Evolutionary conservation across 139 green algal species (phyloP).

Genomic region (Auxenochlorella protothecoides): DNA sequence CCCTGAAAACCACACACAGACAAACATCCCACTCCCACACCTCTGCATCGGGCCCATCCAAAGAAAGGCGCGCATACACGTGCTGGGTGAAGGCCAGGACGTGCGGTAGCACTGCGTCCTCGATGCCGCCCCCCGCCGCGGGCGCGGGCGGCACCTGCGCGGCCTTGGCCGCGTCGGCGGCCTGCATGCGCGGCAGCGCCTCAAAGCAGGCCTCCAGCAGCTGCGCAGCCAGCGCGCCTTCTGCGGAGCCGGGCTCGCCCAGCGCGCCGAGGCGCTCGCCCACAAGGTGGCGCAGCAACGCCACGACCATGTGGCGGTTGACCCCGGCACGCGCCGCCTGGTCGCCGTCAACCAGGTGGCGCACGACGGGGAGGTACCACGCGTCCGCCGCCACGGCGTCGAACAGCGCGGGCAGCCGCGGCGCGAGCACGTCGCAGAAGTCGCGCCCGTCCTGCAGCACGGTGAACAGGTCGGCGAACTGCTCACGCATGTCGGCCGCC

Average conservation of each 20-base stretch:
- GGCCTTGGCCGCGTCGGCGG: conserved; percentile 3
- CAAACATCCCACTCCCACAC: too few species aligned
- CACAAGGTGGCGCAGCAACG: conserved; percentile 15
- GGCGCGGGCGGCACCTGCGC: too few species aligned
- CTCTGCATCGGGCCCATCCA: too few species aligned
- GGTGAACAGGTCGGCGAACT: conserved; percentile 71
- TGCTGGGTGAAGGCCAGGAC: conserved; percentile 10
- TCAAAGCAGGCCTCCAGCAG: conserved; percentile 30
- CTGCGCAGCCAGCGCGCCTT: conserved; percentile 9
- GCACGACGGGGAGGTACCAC: conserved; percentile 33
- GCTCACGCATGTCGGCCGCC: conserved; percentile 49
- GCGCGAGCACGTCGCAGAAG: conserved; percentile 75
- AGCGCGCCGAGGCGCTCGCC: conserved; percentile 36
- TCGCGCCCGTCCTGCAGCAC: conserved; percentile 70
- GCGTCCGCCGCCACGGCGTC: conserved; percentile 32
- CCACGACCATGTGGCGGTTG: conserved; percentile 23
- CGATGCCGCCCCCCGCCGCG: neutral
- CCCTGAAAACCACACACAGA: too few species aligned
- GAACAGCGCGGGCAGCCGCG: conserved; percentile 45
- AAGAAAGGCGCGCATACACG: neutral
- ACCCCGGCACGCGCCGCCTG: conserved; percentile 5
- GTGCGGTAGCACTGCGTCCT: conserved; percentile 18
- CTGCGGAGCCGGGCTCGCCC: conserved; percentile 38
- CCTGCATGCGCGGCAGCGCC: conserved; percentile 21
- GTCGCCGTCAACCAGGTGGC: conserved; percentile 16